Base-by-base conservation (phyloP, 257 asterid species). In the Primulina eburnea region DNA sequence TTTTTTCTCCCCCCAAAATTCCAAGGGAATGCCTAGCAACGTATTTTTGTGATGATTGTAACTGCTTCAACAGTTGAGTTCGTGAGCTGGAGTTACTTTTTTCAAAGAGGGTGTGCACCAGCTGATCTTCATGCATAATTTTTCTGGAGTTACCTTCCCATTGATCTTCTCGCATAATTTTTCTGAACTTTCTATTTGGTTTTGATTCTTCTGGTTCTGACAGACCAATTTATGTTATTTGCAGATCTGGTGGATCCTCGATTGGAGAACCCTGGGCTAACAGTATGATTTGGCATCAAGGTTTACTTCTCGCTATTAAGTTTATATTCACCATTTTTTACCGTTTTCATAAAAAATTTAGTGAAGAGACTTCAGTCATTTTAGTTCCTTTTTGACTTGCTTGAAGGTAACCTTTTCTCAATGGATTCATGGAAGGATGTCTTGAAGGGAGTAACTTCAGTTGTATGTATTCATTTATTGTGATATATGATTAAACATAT, bases 381-480 rank as follows among this genome's bases (percentile, higher is more conserved):
- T 68, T 69, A 30, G 53, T 81, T 74, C 64, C 59, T 18, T 33
- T 67, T 65, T 76, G 58, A 68, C 29, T 60, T 80, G 66, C 73
- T 71, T 73, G 75, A 75, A 92, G 98, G 98, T 76, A 82, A 92
- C 82, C 95, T 92, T 38, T 87, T 90, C 64, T 83, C 89, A 14
- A 73, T 84, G 14, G 90, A 90, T 62, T 90, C 97, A 18, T 90
- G 90, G 97, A 90, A 90, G 88, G 95, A 90, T 78, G 95, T 84
- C 18, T 84, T 92, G 81, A 84, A 90, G 76, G 98, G 97, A 83
- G 97, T 90, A 61, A 90, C 96, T 62, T 88, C 98, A 73, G 74
- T 92, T 74, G 98, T 92, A 84, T 56, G 98, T 86, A 74, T 71
- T 65, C 43, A 73, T 61, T 70, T 7, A 52, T 26, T 65, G 37